Conservation (phyloP, 2,329 filamentous ascomycete species). For the Beauveria brongniartii region DNA sequence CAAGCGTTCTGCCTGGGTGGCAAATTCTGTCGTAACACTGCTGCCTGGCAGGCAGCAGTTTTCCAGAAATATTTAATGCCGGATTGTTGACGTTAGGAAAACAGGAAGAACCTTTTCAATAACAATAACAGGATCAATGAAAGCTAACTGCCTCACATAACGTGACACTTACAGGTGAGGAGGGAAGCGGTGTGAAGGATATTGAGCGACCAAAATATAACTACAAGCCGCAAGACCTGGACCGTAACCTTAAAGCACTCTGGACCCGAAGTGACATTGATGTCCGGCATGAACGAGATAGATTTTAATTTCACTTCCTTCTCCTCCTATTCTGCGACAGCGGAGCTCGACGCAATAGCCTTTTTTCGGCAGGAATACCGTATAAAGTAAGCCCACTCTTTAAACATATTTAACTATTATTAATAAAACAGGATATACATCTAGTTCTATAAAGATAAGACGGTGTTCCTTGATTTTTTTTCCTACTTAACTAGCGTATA, state of each 20-base stretch:
- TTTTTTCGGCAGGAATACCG: not conserved
- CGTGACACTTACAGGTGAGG: not conserved
- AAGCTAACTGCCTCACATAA: no score
- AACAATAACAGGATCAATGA: no score
- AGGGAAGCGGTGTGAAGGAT: not conserved
- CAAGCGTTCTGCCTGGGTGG: no score
- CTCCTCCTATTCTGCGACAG: not conserved
- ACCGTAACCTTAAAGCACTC: conserved; percentile 1
- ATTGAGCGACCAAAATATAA: not conserved
- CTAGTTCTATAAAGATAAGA: not conserved
- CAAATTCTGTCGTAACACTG: no score
- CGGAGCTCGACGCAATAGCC: not conserved
- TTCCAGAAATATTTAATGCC: no score
- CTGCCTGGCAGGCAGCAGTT: no score
- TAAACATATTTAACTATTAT: not conserved
- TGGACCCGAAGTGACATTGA: not conserved
- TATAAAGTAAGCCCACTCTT: not conserved
- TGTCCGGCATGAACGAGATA: not conserved
- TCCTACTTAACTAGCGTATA: not conserved
- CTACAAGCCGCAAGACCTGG: not conserved
- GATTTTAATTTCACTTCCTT: not conserved
- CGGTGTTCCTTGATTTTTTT: not conserved
- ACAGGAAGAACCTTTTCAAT: no score
- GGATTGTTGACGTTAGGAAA: no score
- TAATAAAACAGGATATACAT: not conserved